Base-by-base conservation (phyloP, 352 stramenopile genomes). In the Vaucheria bursata region DNA sequence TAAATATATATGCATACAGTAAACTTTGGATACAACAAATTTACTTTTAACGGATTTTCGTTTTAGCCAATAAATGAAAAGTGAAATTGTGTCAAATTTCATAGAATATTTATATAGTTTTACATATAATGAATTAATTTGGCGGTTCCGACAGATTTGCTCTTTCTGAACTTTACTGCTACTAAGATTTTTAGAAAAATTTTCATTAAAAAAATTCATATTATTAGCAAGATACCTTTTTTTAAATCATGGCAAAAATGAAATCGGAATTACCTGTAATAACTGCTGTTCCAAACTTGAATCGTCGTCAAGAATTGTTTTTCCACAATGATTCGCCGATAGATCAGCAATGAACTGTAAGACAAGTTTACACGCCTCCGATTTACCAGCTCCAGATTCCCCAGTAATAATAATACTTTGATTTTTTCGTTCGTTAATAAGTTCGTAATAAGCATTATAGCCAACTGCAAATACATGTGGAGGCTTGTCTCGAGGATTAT, bases 391-490 rank as follows among this genome's bases (percentile, higher is more conserved):
- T 88, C 93, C 93, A 68, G 67, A 80, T 74, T 92, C 88, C 0
- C 88, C 88, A n/a, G 68, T 85, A 12, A 92, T 88, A 31, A 93
- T 78, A n/a, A 93, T 86, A 29, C 81, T 87, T 45, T 81, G 92
- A 77, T 94, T 78, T 33, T 84, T 85, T 29, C 74, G 64, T 45
- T 81, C 80, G 71, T 66, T 78, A 3, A 85, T 70, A 40, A 95
- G 86, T 66, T 89, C 89, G 12, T 89, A 88, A 73, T 94, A 94
- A 6, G 90, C 89, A 79, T 91, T 91, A 79, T 93, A 88, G 6
- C 90, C 90, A 59, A 94, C 91, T 72, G 88, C 88, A 75, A 93
- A 95, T 31, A 95, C 88, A 79, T 95, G 90, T 40, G 90, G 90
- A 34, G 90, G 90, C 77, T 86, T 85, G 29, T 75, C 85, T n/a